Conservation (phyloP, 2,329 filamentous ascomycete genomes). For the Exophiala sideris region DNA sequence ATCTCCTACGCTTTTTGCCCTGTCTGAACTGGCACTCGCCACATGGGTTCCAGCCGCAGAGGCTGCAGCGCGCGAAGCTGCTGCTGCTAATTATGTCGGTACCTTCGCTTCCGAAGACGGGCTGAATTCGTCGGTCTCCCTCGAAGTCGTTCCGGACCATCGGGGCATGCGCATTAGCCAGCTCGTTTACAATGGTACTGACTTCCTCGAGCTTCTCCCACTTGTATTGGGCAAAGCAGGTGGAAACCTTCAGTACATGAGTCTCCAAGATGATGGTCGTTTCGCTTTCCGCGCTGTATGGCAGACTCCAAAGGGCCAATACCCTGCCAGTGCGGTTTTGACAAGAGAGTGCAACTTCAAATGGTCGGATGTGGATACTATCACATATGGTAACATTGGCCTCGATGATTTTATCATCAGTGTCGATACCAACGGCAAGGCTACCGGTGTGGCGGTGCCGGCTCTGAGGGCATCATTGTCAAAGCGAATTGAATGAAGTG, state of each 20-base stretch:
- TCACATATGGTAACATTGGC: conserved; percentile 28
- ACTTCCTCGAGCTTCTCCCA: not conserved
- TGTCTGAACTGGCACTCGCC: conserved; percentile 26
- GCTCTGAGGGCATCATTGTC: conserved; percentile 4
- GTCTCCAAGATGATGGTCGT: not conserved
- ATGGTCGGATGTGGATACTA: conserved; percentile 19
- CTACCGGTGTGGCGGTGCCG: conserved; percentile 18
- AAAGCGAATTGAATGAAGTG: not conserved
- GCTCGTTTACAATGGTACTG: conserved; percentile 11
- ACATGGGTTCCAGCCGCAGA: conserved; percentile 11
- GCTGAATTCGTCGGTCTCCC: conserved; percentile 31
- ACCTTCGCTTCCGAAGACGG: conserved; percentile 29
- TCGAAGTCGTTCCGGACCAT: conserved; percentile 18
- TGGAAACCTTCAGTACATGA: conserved; percentile 11
- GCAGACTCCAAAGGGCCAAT: not conserved
- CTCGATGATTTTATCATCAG: conserved; percentile 28
- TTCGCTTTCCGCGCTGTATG: conserved; percentile 9
- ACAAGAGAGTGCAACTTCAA: conserved; percentile 6
- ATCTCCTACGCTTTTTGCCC: conserved; percentile 31
- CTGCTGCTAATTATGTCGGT: conserved; percentile 28
- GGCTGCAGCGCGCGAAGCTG: conserved; percentile 30
- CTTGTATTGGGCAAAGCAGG: not conserved
- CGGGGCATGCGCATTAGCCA: conserved; percentile 27
- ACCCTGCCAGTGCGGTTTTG: not conserved
- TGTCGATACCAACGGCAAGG: conserved; percentile 24